Percentiles rank a stretch among this genome's conserved stretches.
These are phyloP conservation scores for Saccharum hybrid DNA, from an alignment of 202 grass and related monocot species.

Conservation along the genomic window DNA sequence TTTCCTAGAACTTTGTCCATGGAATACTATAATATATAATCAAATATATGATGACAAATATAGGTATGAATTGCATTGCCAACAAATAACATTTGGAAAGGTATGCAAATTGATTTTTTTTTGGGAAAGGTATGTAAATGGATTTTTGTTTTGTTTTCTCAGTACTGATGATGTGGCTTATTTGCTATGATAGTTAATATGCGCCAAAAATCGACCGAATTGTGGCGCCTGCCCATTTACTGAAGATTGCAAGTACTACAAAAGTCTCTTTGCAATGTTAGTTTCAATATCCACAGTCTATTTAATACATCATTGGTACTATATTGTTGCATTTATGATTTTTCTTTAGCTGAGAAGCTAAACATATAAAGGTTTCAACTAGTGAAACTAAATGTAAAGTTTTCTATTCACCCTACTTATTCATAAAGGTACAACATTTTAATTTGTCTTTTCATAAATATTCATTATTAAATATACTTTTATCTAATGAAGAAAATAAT, in stretches of 20 bases:
- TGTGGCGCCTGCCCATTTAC: conserved; percentile 1
- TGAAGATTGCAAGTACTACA: background rate
- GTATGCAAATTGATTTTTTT: background rate
- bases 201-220: background rate
- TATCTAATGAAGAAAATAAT: background rate
- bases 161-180: background rate
- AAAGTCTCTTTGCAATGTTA: background rate
- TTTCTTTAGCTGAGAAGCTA: background rate
- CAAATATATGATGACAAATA: background rate
- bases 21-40: background rate
- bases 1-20: background rate
- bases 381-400: background rate
- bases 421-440: background rate
- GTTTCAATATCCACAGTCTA: background rate
- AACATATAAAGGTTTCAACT: background rate
- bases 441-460: no score
- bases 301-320: no score
- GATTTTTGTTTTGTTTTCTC: background rate
- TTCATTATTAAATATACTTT: background rate
- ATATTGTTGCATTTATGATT: background rate
- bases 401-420: background rate
- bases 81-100: conserved; percentile 6
- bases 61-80: conserved; percentile 15
- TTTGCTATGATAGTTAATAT: background rate
- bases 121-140: background rate